These are phyloP conservation scores for Exophiala viscosa DNA, from an alignment of 2,329 filamentous ascomycete species.

Conservation along the genomic window DNA sequence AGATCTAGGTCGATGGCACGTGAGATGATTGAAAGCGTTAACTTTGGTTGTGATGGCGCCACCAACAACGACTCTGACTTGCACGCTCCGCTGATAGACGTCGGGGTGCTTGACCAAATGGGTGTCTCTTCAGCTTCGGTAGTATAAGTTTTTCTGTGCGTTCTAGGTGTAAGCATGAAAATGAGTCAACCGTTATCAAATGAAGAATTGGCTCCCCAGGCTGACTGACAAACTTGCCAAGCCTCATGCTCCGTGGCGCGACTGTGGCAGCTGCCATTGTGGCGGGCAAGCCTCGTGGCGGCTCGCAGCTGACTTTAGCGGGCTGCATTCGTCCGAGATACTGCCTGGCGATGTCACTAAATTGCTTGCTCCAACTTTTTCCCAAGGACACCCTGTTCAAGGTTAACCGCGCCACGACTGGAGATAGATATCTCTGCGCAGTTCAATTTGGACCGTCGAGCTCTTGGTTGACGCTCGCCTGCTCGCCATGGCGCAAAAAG, in stretches of 20 bases:
- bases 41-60: too few relatives aligned
- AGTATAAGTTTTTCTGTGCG: too few relatives aligned
- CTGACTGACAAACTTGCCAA: slow-evolving; percentile 10
- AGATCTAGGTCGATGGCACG: neutral
- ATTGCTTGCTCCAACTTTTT: slow-evolving; percentile 14
- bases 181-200: neutral
- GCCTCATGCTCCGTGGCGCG: neutral
- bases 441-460: slow-evolving; percentile 15
- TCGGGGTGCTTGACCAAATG: too few relatives aligned
- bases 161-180: neutral
- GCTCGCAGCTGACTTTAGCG: neutral
- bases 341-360: neutral
- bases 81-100: too few relatives aligned
- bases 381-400: slow-evolving; percentile 22
- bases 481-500: slow-evolving; percentile 28
- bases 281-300: neutral
- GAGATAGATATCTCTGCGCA: slow-evolving; percentile 6
- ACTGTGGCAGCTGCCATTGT: neutral
- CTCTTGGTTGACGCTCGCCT: slow-evolving; percentile 29
- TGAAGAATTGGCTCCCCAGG: neutral
- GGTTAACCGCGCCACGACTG: slow-evolving; percentile 10
- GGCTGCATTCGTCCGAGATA: neutral
- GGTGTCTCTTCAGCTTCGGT: too few relatives aligned
- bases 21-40: neutral
- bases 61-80: too few relatives aligned